Evolutionary conservation across 805 yeast species (phyloP).

Genomic region (Myxozyma mucilagina): DNA sequence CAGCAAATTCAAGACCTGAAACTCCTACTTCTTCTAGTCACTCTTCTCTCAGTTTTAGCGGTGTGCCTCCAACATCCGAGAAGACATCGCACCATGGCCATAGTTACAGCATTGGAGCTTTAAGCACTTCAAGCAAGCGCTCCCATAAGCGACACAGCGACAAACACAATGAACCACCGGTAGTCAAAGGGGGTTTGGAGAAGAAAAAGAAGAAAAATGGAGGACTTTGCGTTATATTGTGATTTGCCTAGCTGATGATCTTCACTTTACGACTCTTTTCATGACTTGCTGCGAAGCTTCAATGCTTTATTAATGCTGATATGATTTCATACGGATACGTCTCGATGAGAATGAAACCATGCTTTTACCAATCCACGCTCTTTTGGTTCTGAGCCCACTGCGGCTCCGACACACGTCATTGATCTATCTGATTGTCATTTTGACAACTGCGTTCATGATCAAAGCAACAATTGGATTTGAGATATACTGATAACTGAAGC

Average conservation of each 20-base stretch:
- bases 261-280: background rate
- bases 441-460: background rate
- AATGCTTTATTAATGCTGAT: too few relatives aligned
- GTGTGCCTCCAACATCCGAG: constrained; percentile 6
- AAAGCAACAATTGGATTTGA: background rate
- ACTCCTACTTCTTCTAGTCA: background rate
- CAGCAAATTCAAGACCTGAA: background rate
- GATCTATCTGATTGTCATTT: background rate
- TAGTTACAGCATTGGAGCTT: constrained; percentile 1
- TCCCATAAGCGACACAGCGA: constrained; percentile 6
- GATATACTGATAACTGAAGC: background rate
- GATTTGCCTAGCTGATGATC: background rate
- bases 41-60: constrained; percentile 3
- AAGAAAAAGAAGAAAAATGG: constrained; percentile 13
- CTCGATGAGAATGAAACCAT: too few relatives aligned
- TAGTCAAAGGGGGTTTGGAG: background rate
- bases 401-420: too few relatives aligned
- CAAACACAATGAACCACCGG: constrained; percentile 1
- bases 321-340: too few relatives aligned
- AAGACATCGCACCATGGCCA: constrained; percentile 9
- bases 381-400: too few relatives aligned
- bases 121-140: background rate
- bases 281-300: background rate
- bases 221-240: constrained; percentile 19
- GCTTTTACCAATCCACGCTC: too few relatives aligned